Evolutionary conservation across 1,139 yeast species (phyloP).

Genomic region (Taphrina pruni): DNA sequence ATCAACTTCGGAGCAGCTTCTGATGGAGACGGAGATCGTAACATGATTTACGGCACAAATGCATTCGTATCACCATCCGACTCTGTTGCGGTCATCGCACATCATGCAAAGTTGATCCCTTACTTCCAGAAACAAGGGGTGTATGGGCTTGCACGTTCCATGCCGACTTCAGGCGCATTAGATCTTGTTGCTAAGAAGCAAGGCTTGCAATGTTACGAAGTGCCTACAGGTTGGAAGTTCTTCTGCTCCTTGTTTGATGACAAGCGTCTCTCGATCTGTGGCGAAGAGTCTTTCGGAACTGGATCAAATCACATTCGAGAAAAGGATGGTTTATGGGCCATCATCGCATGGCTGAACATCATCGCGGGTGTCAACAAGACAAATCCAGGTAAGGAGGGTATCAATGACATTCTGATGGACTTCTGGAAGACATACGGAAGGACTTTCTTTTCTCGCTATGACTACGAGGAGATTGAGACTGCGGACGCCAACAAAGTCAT

Average conservation of each 20-base stretch:
- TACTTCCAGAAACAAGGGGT: conserved; percentile 87
- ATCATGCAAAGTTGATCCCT: conserved; percentile 79
- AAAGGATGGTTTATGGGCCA: conserved; percentile 98
- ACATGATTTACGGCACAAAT: conserved; percentile 96
- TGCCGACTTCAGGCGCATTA: conserved; percentile 96
- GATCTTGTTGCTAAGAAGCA: conserved; percentile 86
- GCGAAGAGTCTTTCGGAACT: conserved; percentile 97
- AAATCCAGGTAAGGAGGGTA: conserved; percentile 63
- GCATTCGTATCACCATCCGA: conserved; percentile 98
- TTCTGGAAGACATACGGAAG: conserved; percentile 96
- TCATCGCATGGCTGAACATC: conserved; percentile 94
- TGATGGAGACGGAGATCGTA: conserved; percentile 98
- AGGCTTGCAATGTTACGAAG: conserved; percentile 82
- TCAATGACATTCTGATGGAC: conserved; percentile 76
- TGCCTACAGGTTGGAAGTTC: conserved; percentile 99
- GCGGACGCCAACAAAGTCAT: conserved; percentile 79
- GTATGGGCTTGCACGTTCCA: conserved; percentile 93
- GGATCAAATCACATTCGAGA: conserved; percentile 97
- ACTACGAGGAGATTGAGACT: conserved; percentile 79
- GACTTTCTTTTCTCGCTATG: conserved; percentile 96
- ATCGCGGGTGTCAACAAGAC: conserved; percentile 74
- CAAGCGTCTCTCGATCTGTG: conserved; percentile 90
- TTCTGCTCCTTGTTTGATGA: conserved; percentile 95
- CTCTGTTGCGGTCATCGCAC: conserved; percentile 96
- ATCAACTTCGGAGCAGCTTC: conserved; percentile 98